Evolutionary conservation across 2,329 filamentous ascomycete genomes (phyloP).

Genomic region (Parascedosporium putredinis): DNA sequence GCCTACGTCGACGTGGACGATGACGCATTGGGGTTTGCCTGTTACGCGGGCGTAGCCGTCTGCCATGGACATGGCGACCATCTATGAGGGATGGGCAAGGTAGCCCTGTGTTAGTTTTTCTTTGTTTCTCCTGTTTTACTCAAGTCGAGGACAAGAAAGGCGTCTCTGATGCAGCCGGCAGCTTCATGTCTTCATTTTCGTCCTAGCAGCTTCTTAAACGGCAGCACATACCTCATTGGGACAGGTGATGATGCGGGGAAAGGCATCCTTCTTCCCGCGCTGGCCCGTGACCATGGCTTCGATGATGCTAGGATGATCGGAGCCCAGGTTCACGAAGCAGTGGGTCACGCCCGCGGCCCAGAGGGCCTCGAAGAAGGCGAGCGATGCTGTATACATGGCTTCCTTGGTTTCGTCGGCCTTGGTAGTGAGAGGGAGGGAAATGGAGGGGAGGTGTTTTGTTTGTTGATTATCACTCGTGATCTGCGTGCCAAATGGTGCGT

Average conservation of each 20-base stretch:
- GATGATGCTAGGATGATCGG: slow-evolving; percentile 65
- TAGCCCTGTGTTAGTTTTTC: not conserved
- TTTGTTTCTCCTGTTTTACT: too few relatives aligned
- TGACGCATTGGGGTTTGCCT: slow-evolving; percentile 63
- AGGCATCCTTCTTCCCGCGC: slow-evolving; percentile 51
- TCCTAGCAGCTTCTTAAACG: too few relatives aligned
- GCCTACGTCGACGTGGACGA: slow-evolving; percentile 73
- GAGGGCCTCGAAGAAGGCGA: slow-evolving; percentile 72
- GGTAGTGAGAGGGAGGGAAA: too few relatives aligned
- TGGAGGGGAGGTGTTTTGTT: too few relatives aligned
- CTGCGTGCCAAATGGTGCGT: too few relatives aligned
- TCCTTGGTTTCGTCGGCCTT: too few relatives aligned
- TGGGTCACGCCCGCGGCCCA: slow-evolving; percentile 58
- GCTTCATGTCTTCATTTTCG: too few relatives aligned
- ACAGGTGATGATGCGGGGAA: slow-evolving; percentile 67
- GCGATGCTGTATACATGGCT: slow-evolving; percentile 62
- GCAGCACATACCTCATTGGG: slow-evolving; percentile 63
- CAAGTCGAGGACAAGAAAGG: too few relatives aligned
- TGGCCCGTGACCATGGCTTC: slow-evolving; percentile 73
- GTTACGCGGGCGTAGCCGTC: slow-evolving; percentile 69
- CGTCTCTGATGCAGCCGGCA: too few relatives aligned
- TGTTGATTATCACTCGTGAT: too few relatives aligned
- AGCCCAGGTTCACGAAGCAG: slow-evolving; percentile 57
- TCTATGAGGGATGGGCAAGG: slow-evolving; percentile 32
- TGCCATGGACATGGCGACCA: slow-evolving; percentile 78